phyloP scores from a whole-genome alignment of 148 eudicot species.

The Arctostaphylos glauca region DNA sequence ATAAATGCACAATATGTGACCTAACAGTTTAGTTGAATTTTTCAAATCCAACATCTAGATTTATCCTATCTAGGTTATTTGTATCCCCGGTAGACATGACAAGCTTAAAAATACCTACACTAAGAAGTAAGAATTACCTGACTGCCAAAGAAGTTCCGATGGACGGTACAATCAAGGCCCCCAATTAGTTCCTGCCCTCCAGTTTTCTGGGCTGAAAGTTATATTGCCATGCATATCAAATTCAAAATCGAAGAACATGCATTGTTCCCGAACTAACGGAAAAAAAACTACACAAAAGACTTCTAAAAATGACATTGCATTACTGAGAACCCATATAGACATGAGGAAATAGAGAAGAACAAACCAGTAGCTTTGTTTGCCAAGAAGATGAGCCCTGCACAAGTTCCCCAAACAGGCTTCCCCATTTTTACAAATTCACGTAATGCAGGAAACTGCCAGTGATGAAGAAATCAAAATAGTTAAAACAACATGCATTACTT shows the following conservation, averaged over 20 bases:
- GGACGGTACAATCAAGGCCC: constrained; percentile 92
- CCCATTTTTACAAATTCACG: constrained; percentile 87
- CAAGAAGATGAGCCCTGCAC: constrained; percentile 93
- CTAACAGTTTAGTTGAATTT: not conserved
- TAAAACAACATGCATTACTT: not conserved
- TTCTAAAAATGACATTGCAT: not conserved
- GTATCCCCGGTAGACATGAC: not conserved
- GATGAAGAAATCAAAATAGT: constrained; percentile 8
- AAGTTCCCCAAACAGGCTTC: constrained; percentile 96
- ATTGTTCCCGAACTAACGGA: not conserved
- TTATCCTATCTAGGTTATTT: not conserved
- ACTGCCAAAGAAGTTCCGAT: constrained; percentile 94
- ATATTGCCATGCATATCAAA: constrained; percentile 11
- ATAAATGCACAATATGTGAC: not conserved
- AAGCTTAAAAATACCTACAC: not conserved
- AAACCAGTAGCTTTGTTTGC: constrained; percentile 77
- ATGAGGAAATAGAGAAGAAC: constrained; percentile 2
- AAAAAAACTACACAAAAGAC: not conserved
- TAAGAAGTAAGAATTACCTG: constrained; percentile 52
- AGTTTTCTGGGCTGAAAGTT: constrained; percentile 76
- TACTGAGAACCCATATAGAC: not conserved
- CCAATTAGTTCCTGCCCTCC: constrained; percentile 96
- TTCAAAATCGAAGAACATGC: not conserved
- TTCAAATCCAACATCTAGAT: not conserved
- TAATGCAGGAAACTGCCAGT: constrained; percentile 74